These are phyloP conservation scores for Rhododendron ovatum DNA, from an alignment of 148 eudicot genomes.

Conservation along the genomic window DNA sequence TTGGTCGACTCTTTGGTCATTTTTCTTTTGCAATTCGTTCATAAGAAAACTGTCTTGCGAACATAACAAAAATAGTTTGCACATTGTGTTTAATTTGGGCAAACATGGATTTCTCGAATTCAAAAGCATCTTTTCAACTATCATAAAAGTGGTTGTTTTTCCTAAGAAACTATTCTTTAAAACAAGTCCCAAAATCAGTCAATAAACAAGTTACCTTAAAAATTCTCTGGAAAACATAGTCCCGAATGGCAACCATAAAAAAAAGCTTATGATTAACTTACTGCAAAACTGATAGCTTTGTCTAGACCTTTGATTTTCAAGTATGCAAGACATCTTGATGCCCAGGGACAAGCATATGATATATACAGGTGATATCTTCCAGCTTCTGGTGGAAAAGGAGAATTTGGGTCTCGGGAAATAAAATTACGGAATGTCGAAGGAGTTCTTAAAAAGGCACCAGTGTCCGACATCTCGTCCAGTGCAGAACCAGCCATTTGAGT, in stretches of 20 bases:
- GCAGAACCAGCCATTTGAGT: conserved; percentile 62
- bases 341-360: conserved; percentile 98
- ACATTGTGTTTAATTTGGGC: not conserved
- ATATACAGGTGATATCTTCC: conserved; percentile 91
- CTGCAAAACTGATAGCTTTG: conserved; percentile 66
- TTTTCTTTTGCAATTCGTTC: not conserved
- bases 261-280: conserved; percentile 19
- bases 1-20: not conserved
- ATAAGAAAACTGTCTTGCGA: not conserved
- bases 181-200: not conserved
- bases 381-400: conserved; percentile 62
- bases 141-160: not conserved
- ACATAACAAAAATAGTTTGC: not conserved
- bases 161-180: not conserved
- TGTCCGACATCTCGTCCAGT: conserved; percentile 54
- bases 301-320: conserved; percentile 83
- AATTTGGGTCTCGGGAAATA: conserved; percentile 65
- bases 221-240: not conserved
- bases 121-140: not conserved
- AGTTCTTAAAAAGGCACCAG: conserved; percentile 74
- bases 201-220: not conserved
- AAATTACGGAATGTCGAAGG: conserved; percentile 69
- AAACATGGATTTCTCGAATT: not conserved
- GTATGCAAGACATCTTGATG: conserved; percentile 69
- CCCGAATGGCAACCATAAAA: not conserved